A percentile compares a stretch with the other conserved stretches of the same genome.
Conservation (phyloP, 108 stramenopile species). For the Skeletonema menzelii region DNA sequence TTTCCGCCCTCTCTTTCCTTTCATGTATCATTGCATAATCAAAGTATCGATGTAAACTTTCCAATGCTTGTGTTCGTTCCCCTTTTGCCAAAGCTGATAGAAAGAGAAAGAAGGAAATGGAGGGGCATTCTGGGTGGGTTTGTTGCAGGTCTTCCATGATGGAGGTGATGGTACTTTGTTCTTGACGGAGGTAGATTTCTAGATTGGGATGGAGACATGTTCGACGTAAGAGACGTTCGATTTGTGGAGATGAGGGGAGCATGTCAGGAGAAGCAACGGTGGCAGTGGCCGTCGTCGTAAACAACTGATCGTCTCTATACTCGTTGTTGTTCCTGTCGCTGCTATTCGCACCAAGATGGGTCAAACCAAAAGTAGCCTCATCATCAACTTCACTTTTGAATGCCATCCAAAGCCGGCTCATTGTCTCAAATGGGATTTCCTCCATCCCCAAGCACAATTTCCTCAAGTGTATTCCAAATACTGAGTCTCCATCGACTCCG, state of each 20-base stretch:
- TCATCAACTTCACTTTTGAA: constrained; percentile 26
- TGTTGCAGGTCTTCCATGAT: constrained; percentile 17
- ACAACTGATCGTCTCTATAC: not conserved
- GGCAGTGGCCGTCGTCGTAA: not conserved
- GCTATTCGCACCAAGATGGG: not conserved
- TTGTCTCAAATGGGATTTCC: constrained; percentile 70
- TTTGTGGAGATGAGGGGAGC: constrained; percentile 41
- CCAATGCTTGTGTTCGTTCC: constrained; percentile 79
- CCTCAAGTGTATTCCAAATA: constrained; percentile 73
- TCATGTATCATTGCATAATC: constrained; percentile 87
- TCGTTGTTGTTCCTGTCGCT: not conserved
- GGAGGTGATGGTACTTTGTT: not conserved
- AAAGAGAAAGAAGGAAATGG: constrained; percentile 81
- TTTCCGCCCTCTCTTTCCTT: constrained; percentile 45
- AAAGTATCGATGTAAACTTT: constrained; percentile 92
- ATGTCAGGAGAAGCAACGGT: not conserved
- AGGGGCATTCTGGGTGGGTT: constrained; percentile 79
- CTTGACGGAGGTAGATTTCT: constrained; percentile 8
- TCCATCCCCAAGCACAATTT: constrained; percentile 81
- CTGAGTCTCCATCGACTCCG: constrained; percentile 47
- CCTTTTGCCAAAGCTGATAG: constrained; percentile 75
- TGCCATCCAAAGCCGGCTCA: constrained; percentile 64
- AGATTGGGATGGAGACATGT: constrained; percentile 23
- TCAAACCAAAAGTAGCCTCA: not conserved
- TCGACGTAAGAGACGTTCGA: constrained; percentile 35